Evolutionary conservation across 805 yeast genomes (phyloP).

Genomic region (Komagataella mondaviorum): DNA sequence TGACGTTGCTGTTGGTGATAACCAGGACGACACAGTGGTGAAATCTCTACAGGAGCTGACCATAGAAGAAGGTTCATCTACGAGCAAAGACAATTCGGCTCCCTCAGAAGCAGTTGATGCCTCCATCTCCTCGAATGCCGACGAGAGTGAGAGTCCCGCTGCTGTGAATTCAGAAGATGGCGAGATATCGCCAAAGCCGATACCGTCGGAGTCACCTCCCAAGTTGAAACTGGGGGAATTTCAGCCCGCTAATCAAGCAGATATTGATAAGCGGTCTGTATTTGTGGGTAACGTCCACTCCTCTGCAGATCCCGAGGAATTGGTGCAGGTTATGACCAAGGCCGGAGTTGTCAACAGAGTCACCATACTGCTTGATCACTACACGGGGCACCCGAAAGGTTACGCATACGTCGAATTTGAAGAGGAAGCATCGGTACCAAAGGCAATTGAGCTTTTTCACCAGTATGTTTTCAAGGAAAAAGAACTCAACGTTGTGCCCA

Average conservation of each 20-base stretch:
- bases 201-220: background rate
- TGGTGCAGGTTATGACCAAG: constrained; percentile 55
- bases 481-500: constrained; percentile 53
- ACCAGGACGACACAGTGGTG: background rate
- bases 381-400: constrained; percentile 73
- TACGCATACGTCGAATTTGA: constrained; percentile 78
- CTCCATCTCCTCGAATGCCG: background rate
- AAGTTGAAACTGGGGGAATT: background rate
- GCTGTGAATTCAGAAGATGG: background rate
- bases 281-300: constrained; percentile 83
- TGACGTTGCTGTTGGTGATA: background rate
- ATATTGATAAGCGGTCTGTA: constrained; percentile 63
- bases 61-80: background rate
- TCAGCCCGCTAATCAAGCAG: constrained; percentile 14
- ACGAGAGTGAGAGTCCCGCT: background rate
- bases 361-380: constrained; percentile 57
- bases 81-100: background rate
- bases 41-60: background rate
- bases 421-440: constrained; percentile 41
- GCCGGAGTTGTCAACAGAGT: constrained; percentile 71
- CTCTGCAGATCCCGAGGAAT: constrained; percentile 59
- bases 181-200: background rate
- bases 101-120: background rate
- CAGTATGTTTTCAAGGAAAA: constrained; percentile 57
- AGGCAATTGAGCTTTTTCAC: constrained; percentile 45